Evolutionary conservation across 108 stramenopile species (phyloP), one percentile per base, ranked within the genome.

Genomic region (Seminavis robusta): DNA sequence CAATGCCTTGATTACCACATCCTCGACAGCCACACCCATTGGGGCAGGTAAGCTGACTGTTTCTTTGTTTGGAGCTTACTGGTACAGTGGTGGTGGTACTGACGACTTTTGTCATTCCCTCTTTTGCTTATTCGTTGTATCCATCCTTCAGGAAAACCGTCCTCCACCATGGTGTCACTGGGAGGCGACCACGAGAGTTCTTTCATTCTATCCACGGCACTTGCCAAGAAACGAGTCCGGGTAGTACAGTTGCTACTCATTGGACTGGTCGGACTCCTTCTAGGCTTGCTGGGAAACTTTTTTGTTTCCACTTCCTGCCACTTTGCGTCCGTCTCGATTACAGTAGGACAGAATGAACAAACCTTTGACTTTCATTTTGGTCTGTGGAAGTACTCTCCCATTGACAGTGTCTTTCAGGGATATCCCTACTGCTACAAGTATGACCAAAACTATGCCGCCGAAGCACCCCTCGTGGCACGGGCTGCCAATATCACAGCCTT

Each of bases 361-460:
- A 42, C 44, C 31, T 79, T 71, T 51, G 53, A 55, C 13, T 39
- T 76, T 47, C 80, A 76, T 43, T 73, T 63, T 56, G 80, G 80
- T 34, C 48, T 81, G 8, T 81, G 71, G 71, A 74, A 73, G 45
- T 81, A 76, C 44, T 61, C 70, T 49, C 72, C 80, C 0, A 45
- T 68, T 6, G 75, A 76, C 26, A 73, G 67, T 41, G 71, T 51
- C 17, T 66, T 65, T 34, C 67, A 69, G 19, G 72, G 72, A 11
- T 76, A 74, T 48, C 28, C 67, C 4, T 81, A 81, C 49, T 81
- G 80, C 46, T 25, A 20, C 41, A 31, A 28, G 7, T 81, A 81
- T 53, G 62, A 70, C n/a, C 60, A 51, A n/a, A 30, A 21, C 4
- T 54, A 74, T 41, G 54, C 61, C 0, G 34, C 19, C 7, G 38